phyloP scores from a whole-genome alignment of 306 rosid genomes.

The Fragaria iinumae region DNA sequence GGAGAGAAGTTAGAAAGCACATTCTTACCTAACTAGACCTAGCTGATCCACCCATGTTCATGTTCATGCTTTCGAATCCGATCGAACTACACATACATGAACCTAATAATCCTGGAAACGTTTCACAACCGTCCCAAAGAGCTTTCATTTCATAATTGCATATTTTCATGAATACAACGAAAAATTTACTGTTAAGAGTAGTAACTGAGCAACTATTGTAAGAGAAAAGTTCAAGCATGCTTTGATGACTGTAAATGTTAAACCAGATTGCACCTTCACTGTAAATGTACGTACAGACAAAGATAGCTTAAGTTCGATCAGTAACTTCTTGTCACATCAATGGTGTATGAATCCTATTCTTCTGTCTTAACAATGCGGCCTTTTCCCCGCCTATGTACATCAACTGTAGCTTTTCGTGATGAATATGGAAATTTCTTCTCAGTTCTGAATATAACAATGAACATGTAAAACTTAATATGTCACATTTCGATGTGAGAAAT shows the following conservation, averaged over 20 bases:
- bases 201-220: background rate
- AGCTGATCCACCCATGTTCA: background rate
- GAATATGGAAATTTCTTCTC: constrained; percentile 43
- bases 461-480: background rate
- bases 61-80: background rate
- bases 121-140: background rate
- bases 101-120: background rate
- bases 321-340: constrained; percentile 26
- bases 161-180: background rate
- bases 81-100: background rate
- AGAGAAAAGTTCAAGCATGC: background rate
- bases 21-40: background rate
- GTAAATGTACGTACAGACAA: constrained; percentile 20
- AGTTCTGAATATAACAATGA: constrained; percentile 39
- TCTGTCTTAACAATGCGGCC: constrained; percentile 44
- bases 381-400: constrained; percentile 39
- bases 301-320: constrained; percentile 14
- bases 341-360: constrained; percentile 27
- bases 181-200: background rate
- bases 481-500: background rate
- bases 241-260: background rate
- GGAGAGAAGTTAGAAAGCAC: background rate
- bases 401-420: constrained; percentile 42
- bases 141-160: background rate
- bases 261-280: background rate